A percentile compares a stretch with the other conserved stretches of the same genome.
Evolutionary conservation across 768 basidiomycete genomes (phyloP).

Genomic region (Clavulina sp.): DNA sequence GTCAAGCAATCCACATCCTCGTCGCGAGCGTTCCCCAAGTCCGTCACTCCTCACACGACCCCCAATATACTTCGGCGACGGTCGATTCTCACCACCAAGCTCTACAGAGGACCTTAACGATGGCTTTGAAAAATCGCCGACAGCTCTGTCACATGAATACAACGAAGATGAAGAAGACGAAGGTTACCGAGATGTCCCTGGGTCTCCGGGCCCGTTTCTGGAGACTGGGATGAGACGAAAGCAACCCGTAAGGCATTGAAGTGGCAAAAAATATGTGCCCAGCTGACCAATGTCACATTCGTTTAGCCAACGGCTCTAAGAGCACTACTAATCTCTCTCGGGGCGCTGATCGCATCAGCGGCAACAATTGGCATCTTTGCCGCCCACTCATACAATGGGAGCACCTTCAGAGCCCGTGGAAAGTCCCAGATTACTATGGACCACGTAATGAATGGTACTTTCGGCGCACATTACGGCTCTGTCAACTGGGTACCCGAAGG

Average conservation of each 20-base stretch:
- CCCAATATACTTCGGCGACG: slow-evolving; percentile 50
- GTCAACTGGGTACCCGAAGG: slow-evolving; percentile 90
- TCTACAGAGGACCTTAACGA: slow-evolving; percentile 43
- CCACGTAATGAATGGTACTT: slow-evolving; percentile 87
- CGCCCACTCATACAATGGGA: slow-evolving; percentile 51
- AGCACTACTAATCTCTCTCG: slow-evolving; percentile 43
- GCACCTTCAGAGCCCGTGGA: slow-evolving; percentile 27
- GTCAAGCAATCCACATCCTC: no score
- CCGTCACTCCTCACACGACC: no score
- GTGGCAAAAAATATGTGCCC: no score
- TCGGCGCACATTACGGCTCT: slow-evolving; percentile 27
- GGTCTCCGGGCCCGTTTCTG: not conserved
- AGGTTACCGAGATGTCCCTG: not conserved
- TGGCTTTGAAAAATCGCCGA: not conserved
- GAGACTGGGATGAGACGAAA: not conserved
- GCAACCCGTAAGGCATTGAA: not conserved
- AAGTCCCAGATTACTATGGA: slow-evolving; percentile 63
- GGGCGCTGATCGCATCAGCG: slow-evolving; percentile 41
- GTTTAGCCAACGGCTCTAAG: slow-evolving; percentile 24
- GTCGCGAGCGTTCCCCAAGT: no score
- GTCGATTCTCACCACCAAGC: slow-evolving; percentile 59
- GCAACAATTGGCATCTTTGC: slow-evolving; percentile 60
- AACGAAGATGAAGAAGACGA: not conserved
- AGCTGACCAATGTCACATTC: not conserved
- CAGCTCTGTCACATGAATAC: not conserved